A percentile compares a stretch with the other conserved stretches of the same genome.
Conservation (phyloP, 306 rosid genomes). For the Datisca glomerata region DNA sequence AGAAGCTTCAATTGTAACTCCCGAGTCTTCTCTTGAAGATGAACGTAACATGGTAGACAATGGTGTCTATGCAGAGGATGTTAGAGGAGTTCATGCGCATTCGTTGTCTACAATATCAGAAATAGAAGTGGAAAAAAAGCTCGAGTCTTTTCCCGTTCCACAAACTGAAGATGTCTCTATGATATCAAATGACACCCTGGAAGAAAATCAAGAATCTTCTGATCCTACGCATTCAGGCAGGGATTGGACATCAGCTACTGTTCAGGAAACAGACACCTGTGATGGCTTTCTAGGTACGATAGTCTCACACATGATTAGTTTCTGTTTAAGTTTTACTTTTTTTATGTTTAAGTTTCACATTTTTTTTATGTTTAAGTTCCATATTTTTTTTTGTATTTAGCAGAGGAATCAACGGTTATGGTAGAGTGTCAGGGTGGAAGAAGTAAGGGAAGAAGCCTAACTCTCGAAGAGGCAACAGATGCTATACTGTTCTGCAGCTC, state of each 20-base stretch:
- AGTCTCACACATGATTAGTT: not conserved
- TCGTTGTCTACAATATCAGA: slow-evolving; percentile 29
- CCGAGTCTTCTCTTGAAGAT: slow-evolving; percentile 28
- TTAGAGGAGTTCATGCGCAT: slow-evolving; percentile 17
- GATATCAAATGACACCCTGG: slow-evolving; percentile 24
- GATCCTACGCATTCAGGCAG: slow-evolving; percentile 23
- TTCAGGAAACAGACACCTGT: slow-evolving; percentile 27
- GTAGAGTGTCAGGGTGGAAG: slow-evolving; percentile 58
- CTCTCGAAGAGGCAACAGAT: slow-evolving; percentile 94
- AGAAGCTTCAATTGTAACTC: slow-evolving; percentile 24
- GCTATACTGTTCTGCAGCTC: slow-evolving; percentile 93
- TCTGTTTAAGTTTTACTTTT: not conserved
- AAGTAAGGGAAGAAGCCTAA: slow-evolving; percentile 50
- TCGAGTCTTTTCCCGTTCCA: slow-evolving; percentile 15
- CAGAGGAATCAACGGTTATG: slow-evolving; percentile 66
- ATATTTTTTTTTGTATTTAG: slow-evolving; percentile 11
- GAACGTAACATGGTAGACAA: slow-evolving; percentile 19
- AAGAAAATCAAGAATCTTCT: slow-evolving; percentile 30
- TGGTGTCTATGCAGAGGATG: slow-evolving; percentile 24
- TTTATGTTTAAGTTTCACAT: not conserved
- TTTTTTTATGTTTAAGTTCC: slow-evolving; percentile 8
- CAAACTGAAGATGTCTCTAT: slow-evolving; percentile 26
- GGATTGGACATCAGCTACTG: slow-evolving; percentile 25
- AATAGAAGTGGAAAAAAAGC: slow-evolving; percentile 26
- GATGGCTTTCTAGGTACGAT: slow-evolving; percentile 43